phyloP scores from a whole-genome alignment of 345 rosid genomes.

The Syzygium jambos region DNA sequence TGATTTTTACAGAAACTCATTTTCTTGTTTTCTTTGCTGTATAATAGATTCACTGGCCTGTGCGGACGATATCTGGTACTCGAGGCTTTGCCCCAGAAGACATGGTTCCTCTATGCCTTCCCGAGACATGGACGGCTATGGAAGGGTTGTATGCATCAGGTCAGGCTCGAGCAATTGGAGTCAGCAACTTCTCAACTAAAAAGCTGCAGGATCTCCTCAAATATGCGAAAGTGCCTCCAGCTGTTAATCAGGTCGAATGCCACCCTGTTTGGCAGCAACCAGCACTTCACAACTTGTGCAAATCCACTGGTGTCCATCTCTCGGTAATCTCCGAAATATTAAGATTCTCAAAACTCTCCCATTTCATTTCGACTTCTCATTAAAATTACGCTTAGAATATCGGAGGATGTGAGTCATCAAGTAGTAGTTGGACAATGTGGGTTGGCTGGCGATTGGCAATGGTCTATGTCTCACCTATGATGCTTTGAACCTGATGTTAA shows the following conservation, averaged over 20 bases:
- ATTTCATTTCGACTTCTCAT: not conserved
- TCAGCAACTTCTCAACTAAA: slow-evolving; percentile 56
- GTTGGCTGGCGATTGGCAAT: not conserved
- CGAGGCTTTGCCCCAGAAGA: slow-evolving; percentile 31
- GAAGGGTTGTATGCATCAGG: slow-evolving; percentile 38
- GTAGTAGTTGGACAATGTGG: not conserved
- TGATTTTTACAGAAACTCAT: not conserved
- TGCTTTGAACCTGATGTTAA: not conserved
- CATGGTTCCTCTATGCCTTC: slow-evolving; percentile 37
- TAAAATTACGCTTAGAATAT: not conserved
- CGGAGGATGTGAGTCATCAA: not conserved
- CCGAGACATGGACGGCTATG: slow-evolving; percentile 55
- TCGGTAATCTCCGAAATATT: slow-evolving; percentile 11
- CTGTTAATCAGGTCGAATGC: slow-evolving; percentile 60
- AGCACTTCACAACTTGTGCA: slow-evolving; percentile 40
- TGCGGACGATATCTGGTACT: slow-evolving; percentile 36
- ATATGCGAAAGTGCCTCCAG: slow-evolving; percentile 36
- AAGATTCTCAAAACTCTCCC: not conserved
- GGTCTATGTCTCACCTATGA: not conserved
- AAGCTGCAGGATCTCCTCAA: slow-evolving; percentile 34
- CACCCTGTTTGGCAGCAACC: slow-evolving; percentile 63
- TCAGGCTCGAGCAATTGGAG: slow-evolving; percentile 46
- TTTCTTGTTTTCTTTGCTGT: not conserved
- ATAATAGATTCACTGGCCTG: slow-evolving; percentile 51
- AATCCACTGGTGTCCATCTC: slow-evolving; percentile 40